Conservation (phyloP, 2,329 filamentous ascomycete genomes). For the Diaporthe sp. region DNA sequence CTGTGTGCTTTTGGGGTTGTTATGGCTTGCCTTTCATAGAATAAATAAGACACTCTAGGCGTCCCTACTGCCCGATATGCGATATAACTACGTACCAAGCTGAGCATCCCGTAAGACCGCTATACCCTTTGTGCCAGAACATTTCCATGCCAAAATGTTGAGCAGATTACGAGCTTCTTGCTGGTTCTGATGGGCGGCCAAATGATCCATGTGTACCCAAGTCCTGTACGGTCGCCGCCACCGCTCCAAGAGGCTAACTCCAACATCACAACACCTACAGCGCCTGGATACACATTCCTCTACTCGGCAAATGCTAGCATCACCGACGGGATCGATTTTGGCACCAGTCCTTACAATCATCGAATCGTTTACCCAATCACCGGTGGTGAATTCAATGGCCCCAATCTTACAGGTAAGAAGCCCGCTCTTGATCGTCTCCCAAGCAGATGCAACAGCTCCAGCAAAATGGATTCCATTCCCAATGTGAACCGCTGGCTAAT, state of each 20-base stretch:
- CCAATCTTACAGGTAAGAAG: neutral
- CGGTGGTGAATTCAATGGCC: slow-evolving; percentile 1
- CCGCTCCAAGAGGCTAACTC: neutral
- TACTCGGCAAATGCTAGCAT: slow-evolving; percentile 2
- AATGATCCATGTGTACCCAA: neutral
- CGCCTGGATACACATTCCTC: neutral
- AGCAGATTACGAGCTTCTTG: neutral
- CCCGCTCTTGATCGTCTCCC: neutral
- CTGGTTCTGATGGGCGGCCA: neutral
- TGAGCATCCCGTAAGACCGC: too few relatives aligned
- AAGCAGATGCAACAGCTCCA: neutral
- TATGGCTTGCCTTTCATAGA: neutral
- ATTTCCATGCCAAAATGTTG: neutral
- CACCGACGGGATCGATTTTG: neutral
- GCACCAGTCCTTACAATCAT: neutral
- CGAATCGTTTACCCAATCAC: neutral
- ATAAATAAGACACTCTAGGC: neutral
- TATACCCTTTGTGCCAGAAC: neutral
- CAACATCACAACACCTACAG: neutral
- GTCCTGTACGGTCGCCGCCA: neutral
- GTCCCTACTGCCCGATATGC: too few relatives aligned
- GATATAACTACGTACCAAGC: too few relatives aligned
- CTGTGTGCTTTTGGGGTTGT: neutral
- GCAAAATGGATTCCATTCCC: neutral
- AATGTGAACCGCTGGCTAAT: neutral